Base-by-base conservation (phyloP, 306 rosid genomes). In the Vigna mungo region DNA sequence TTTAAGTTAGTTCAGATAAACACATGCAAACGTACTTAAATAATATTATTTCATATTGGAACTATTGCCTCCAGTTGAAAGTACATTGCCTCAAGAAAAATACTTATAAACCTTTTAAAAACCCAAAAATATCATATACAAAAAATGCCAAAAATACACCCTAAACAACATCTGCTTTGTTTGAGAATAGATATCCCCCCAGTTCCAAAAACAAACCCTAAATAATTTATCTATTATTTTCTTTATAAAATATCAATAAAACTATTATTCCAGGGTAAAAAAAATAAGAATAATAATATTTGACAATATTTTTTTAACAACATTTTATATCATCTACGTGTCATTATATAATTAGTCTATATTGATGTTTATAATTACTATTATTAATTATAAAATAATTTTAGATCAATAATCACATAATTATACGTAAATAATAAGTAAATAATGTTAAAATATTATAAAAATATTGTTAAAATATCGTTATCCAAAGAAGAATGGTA, bases 1-100 rank as follows among this genome's bases (percentile, higher is more conserved):
- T 80, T 78, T 78, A 78, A 53, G 69, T 68, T 67, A 34, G 76
- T 58, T 80, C 84, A 74, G 78, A 71, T 55, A 62, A 55, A 74
- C 83, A 81, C 84, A 81, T 82, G 82, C 76, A 80, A 64, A 41
- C 14, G 6, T 10, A 79, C 12, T 81, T 63, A 74, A 78, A 74
- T 27, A 80, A 73, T 72, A 87, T 16, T 52, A 47, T 27, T 9
- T 12, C 7, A 34, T 11, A 62, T 82, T 47, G 77, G 75, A 72
- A 80, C 59, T 23, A 48, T 71, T 63, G 36, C 43, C 77, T 48
- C 47, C 62, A 72, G 13, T 41, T 41, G 13, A 12, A 41, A 41
- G 7, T 41, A 41, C 27, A 2, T 41, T 41, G 47, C 47, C 14
- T 43, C 48, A 11, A 43, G 48, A 43, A 44, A 41, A 41, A 9